Evolutionary conservation across 352 stramenopile species (phyloP), one percentile per base, ranked within the genome.

Genomic region (Pythium coloratum): DNA sequence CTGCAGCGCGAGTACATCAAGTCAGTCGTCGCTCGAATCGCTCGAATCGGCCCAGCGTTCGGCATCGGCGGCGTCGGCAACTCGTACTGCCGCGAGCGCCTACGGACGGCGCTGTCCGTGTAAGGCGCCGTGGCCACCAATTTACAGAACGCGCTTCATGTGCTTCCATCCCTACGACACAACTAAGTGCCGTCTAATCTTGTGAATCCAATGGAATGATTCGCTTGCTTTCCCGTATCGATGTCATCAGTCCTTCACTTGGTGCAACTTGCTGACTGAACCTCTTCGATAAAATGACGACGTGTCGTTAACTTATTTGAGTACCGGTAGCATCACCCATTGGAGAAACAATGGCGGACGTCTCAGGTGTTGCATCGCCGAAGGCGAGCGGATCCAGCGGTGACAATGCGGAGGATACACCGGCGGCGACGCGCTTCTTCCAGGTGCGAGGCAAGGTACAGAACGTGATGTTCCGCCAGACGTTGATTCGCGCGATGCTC

Each of bases 1-100:
- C 59, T 97, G 5, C 66, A 77, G 61, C 80, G 83, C 34, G 89
- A 96, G 70, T 97, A 97, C 67, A 4, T 90, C 64, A 94, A 93
- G 69, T 97, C 90, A 6, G 88, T 89, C 1, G 33, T 85, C 9
- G 90, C 90, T 24, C 85, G 91, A 40, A 90, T 97, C 38, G 86
- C 75, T 1, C 89, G 91, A 46, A 96, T 97, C 53, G 89, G 87
- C 20, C 91, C 91, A 44, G 91, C 91, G 6, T 97, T 97, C 64
- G 91, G 91, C 18, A 87, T 97, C 59, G 91, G 91, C 4, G 90
- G 91, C 32, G 83, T 97, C 42, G 88, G 90, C 60, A 97, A 97
- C 76, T 80, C 64, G 24, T 86, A 81, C 74, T 89, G 81, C 63
- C 80, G 84, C 40, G 75, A 87, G 40, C 59, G 62, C 2, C 67